Evolutionary conservation across 108 stramenopile species (phyloP), one percentile per base, ranked within the genome.

Genomic region (Cyclotella sp.): DNA sequence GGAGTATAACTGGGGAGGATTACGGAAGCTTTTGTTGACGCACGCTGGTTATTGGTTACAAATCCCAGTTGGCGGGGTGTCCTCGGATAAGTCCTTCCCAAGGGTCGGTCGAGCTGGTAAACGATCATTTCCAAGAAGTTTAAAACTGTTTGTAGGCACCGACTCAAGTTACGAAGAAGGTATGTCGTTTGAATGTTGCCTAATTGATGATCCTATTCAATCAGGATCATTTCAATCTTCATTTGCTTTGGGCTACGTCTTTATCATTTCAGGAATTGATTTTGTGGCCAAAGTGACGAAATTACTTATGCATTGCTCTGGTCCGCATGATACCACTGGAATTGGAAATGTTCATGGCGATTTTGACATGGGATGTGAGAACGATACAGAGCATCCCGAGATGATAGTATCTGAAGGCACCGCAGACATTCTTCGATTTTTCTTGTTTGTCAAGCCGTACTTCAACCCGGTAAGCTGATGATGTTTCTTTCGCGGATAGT

Each of bases 231-330:
- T 16, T 49, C 47, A 49, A 49, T 49, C 15, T 49, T 49, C 3
- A 49, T 49, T 49, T 16, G 6, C n/a, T 49, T 49, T 49, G 3
- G 18, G 15, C 1, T 7, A 49, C 47, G 34, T 34, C 34, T 34
- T 34, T n/a, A 3, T n/a, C 47, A n/a, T 16, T 3, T 61, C 10
- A 61, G 92, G 94, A 0, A 90, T 93, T 66, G 91, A 93, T 73
- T 93, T 94, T 82, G 91, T 93, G 0, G 89, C 87, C 9, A 93
- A 86, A 67, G 63, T 96, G 52, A 75, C 92, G 3, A 96, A 94
- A 70, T 70, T 96, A 29, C 62, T 94, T 39, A 89, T 95, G 62
- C 82, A 88, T 73, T 89, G 91, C 42, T 59, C 93, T 52, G 95
- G 95, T 34, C 49, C 45, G 0, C 46, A 60, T 27, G 14, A 12